phyloP scores from a whole-genome alignment of 305 asterid species.

The Solanum hybrid region DNA sequence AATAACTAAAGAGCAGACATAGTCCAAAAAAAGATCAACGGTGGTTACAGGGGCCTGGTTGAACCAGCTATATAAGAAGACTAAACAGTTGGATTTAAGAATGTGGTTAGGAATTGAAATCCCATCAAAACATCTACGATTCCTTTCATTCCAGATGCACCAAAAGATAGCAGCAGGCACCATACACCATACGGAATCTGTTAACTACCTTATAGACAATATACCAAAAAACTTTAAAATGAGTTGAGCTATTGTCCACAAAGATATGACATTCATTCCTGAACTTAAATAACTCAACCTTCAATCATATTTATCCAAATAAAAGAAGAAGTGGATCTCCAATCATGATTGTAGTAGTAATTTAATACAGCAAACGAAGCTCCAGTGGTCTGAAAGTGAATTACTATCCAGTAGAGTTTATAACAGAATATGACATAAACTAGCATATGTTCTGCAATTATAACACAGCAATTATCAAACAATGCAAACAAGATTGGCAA shows the following conservation, averaged over 20 bases:
- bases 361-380: neutral
- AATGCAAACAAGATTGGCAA: neutral
- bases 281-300: neutral
- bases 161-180: neutral
- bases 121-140: neutral
- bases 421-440: neutral
- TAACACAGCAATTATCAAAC: neutral
- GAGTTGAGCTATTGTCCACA: neutral
- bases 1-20: neutral
- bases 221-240: neutral
- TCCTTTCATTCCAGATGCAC: neutral
- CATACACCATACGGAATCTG: neutral
- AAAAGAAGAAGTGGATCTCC: neutral
- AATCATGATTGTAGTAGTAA: neutral
- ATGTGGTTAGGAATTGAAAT: neutral
- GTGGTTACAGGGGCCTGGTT: neutral
- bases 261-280: neutral
- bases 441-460: neutral
- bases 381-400: neutral
- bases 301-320: neutral
- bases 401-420: neutral
- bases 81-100: neutral
- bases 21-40: neutral
- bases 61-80: neutral
- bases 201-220: neutral